Conservation (phyloP, 2,329 filamentous ascomycete species). For the Blastomyces percursus region DNA sequence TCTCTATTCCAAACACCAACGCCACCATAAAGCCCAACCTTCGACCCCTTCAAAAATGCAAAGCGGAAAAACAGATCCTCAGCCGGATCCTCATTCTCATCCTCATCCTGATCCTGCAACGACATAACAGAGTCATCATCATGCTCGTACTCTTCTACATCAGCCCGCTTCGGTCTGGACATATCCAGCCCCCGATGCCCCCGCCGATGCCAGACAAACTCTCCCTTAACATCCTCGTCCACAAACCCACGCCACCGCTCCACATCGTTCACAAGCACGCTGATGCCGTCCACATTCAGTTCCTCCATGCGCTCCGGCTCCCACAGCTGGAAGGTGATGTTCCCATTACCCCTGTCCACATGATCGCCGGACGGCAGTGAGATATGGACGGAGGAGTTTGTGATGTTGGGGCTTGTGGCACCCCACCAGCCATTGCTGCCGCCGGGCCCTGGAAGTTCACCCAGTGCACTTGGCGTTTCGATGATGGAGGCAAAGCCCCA, state of each 20-base stretch:
- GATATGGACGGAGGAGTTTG: conserved; percentile 34
- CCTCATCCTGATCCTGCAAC: not conserved
- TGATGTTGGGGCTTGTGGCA: conserved; percentile 44
- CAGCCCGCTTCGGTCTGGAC: conserved; percentile 1
- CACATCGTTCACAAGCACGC: conserved; percentile 53
- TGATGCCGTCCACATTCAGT: conserved; percentile 44
- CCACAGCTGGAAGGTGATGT: conserved; percentile 38
- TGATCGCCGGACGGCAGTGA: conserved; percentile 32
- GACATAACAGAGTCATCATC: conserved; percentile 1
- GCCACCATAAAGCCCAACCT: conserved; percentile 30
- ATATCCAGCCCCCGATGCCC: conserved; percentile 32
- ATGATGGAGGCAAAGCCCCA: conserved; percentile 90
- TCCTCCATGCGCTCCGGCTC: conserved; percentile 30
- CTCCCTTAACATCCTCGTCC: conserved; percentile 38
- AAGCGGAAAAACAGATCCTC: conserved; percentile 39
- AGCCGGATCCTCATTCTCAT: conserved; percentile 18
- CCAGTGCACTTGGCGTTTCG: conserved; percentile 63
- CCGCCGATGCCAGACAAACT: conserved; percentile 42
- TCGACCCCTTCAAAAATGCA: conserved; percentile 34
- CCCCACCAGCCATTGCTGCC: conserved; percentile 35
- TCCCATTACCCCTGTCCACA: conserved; percentile 29
- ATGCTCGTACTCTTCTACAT: conserved; percentile 13
- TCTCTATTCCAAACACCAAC: conserved; percentile 28
- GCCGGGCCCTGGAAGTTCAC: conserved; percentile 38
- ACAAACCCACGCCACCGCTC: conserved; percentile 49